Conservation (phyloP, 225 moss, liverwort and hornwort species). For the Ulota crispa region DNA sequence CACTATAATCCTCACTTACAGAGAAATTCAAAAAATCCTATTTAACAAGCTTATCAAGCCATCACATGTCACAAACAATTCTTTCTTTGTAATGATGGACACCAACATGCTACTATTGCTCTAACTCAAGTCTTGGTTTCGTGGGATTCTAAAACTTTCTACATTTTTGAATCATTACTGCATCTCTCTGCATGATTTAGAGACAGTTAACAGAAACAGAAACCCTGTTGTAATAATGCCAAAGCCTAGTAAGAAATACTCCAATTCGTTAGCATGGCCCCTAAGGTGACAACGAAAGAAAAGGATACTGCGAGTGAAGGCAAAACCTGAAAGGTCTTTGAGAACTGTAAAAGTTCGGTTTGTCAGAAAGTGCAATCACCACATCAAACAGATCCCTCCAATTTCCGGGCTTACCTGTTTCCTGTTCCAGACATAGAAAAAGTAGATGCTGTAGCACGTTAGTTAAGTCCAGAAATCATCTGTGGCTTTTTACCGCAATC, state of each 20-base stretch:
- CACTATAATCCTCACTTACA: background rate
- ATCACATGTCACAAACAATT: background rate
- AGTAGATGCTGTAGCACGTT: background rate
- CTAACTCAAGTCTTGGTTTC: background rate
- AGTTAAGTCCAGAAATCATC: background rate
- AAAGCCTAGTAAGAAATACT: background rate
- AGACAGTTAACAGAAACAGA: background rate
- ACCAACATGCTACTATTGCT: background rate
- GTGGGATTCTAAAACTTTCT: no score
- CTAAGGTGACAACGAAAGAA: background rate
- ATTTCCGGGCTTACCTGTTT: conserved; percentile 52
- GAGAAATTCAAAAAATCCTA: background rate
- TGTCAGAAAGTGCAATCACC: conserved; percentile 88
- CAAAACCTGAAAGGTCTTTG: conserved; percentile 49
- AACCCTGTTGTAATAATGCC: background rate
- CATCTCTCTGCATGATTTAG: background rate
- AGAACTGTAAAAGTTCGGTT: conserved; percentile 90
- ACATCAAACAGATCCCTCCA: conserved; percentile 96
- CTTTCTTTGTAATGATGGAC: background rate
- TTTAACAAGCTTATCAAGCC: background rate
- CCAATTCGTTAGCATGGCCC: background rate
- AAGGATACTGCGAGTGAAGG: background rate
- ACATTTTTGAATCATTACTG: no score
- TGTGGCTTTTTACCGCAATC: background rate
- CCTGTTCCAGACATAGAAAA: conserved; percentile 24